These are phyloP conservation scores for Ophiobolus disseminans DNA, from an alignment of 2,329 filamentous ascomycete genomes.

Conservation along the genomic window DNA sequence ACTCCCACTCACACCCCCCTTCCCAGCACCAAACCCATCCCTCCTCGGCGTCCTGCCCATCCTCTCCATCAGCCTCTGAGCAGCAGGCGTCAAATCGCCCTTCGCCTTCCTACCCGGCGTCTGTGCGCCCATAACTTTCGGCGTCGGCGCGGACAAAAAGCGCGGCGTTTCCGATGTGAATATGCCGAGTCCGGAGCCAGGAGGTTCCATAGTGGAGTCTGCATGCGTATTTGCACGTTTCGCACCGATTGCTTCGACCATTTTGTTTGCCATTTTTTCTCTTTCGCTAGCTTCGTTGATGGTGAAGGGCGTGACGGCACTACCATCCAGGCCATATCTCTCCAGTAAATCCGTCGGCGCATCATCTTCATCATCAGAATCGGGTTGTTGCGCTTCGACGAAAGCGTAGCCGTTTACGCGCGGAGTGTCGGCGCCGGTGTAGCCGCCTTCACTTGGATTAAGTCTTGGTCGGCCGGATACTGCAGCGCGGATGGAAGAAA, in stretches of 20 bases:
- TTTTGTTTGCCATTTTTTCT: conserved; percentile 79
- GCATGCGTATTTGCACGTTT: conserved; percentile 14
- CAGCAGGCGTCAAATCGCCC: conserved; percentile 73
- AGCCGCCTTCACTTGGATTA: conserved; percentile 67
- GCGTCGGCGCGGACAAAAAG: conserved; percentile 77
- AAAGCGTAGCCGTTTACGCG: conserved; percentile 93
- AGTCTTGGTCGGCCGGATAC: conserved; percentile 74
- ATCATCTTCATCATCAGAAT: conserved; percentile 56
- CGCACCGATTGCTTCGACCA: conserved; percentile 56
- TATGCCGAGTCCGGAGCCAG: conserved; percentile 34
- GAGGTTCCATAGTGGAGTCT: conserved; percentile 1
- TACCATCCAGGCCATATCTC: conserved; percentile 49
- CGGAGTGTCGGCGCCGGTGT: conserved; percentile 77
- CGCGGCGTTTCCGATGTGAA: conserved; percentile 59
- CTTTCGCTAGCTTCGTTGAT: conserved; percentile 76
- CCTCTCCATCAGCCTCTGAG: conserved; percentile 58
- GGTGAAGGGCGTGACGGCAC: conserved; percentile 65
- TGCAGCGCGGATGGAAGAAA: conserved; percentile 82
- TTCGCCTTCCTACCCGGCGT: conserved; percentile 56
- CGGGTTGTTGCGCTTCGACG: conserved; percentile 90
- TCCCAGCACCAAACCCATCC: conserved; percentile 25
- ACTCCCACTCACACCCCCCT: conserved; percentile 18
- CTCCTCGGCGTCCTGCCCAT: conserved; percentile 46
- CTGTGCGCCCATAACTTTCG: conserved; percentile 61
- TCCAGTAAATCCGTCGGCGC: conserved; percentile 52